phyloP scores from a whole-genome alignment of 805 yeast species.

The Saccharomycopsis sp. region DNA sequence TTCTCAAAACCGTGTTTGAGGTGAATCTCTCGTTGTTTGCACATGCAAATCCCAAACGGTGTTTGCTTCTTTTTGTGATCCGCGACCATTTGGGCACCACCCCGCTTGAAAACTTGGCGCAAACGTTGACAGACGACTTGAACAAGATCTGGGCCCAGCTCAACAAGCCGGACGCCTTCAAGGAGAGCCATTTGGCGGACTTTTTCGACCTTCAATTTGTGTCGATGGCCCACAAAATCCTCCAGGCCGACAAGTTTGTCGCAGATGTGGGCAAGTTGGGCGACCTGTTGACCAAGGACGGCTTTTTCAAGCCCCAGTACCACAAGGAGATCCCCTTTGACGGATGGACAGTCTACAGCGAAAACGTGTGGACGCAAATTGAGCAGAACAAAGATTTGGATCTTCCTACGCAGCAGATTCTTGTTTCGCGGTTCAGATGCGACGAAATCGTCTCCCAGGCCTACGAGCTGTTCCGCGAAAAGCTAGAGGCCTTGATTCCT shows the following conservation, averaged over 20 bases:
- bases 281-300: constrained; percentile 40
- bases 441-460: constrained; percentile 67
- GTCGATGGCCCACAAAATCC: constrained; percentile 76
- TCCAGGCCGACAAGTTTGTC: constrained; percentile 66
- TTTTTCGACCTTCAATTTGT: constrained; percentile 82
- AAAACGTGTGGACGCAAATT: constrained; percentile 90
- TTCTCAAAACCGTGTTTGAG: constrained; percentile 91
- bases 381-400: constrained; percentile 90
- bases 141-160: constrained; percentile 70
- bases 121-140: constrained; percentile 66
- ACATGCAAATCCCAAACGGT: constrained; percentile 48
- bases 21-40: constrained; percentile 87
- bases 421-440: constrained; percentile 91
- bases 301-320: constrained; percentile 58
- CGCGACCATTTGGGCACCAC: constrained; percentile 89
- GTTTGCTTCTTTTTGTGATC: constrained; percentile 75
- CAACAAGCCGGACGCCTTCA: constrained; percentile 63
- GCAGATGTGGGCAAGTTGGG: constrained; percentile 59
- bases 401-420: constrained; percentile 91
- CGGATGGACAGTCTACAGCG: constrained; percentile 92
- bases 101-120: constrained; percentile 63
- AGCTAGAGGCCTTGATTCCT: constrained; percentile 28
- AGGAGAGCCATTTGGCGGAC: constrained; percentile 51
- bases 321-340: constrained; percentile 88
- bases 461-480: constrained; percentile 39